These are phyloP conservation scores for Aureobasidium pullulans DNA, from an alignment of 2,329 filamentous ascomycete species.

Conservation along the genomic window DNA sequence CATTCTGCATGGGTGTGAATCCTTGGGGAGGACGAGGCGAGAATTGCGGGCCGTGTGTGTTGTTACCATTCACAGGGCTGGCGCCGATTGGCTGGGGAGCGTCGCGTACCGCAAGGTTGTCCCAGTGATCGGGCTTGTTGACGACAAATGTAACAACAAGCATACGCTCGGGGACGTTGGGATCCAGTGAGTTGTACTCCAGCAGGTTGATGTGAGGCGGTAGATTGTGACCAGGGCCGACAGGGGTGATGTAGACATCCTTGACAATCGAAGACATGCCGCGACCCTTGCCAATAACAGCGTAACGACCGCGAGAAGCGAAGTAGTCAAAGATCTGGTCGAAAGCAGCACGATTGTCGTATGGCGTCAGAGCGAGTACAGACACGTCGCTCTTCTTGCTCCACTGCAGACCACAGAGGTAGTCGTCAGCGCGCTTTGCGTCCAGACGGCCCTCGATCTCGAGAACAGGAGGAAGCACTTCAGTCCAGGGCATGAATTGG, in stretches of 20 bases:
- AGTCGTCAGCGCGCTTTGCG: conserved; percentile 76
- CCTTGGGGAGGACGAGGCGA: conserved; percentile 29
- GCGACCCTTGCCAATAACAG: conserved; percentile 69
- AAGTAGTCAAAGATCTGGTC: conserved; percentile 84
- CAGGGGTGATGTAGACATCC: conserved; percentile 85
- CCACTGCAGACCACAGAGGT: conserved; percentile 79
- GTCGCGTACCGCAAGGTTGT: conserved; percentile 19
- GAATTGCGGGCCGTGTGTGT: conserved; percentile 33
- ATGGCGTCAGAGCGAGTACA: conserved; percentile 63
- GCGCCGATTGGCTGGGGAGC: conserved; percentile 2
- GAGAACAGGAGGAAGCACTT: conserved; percentile 63
- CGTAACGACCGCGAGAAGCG: conserved; percentile 70
- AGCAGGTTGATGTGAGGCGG: conserved; percentile 85
- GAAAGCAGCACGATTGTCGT: conserved; percentile 58
- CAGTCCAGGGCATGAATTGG: conserved; percentile 60
- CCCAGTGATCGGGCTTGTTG: conserved; percentile 28
- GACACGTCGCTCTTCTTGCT: conserved; percentile 76
- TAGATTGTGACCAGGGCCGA: conserved; percentile 61
- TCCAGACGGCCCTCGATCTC: conserved; percentile 74
- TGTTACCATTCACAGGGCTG: conserved; percentile 23
- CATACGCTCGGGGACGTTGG: conserved; percentile 63
- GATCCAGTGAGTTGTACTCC: conserved; percentile 73
- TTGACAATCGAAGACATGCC: conserved; percentile 57
- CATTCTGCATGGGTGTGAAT: conserved; percentile 16
- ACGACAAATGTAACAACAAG: conserved; percentile 82